Percentiles rank a stretch among this genome's conserved stretches.
Evolutionary conservation across 495 filamentous ascomycete genomes (phyloP).

Genomic region (Amniculicola lignicola): DNA sequence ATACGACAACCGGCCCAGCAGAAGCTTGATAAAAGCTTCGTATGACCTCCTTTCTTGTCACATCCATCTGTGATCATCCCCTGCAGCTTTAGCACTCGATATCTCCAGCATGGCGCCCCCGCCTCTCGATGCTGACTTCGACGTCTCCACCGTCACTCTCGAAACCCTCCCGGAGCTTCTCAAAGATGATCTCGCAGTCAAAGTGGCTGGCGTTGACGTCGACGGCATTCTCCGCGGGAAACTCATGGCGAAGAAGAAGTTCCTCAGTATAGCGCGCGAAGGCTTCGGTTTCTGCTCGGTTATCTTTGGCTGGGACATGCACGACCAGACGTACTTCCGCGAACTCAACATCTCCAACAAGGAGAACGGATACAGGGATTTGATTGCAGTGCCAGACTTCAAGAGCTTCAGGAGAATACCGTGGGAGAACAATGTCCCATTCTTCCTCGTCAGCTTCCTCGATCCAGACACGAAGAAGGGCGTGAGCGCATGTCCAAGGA

Average conservation of each 20-base stretch:
- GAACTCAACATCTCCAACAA: slow-evolving; percentile 88
- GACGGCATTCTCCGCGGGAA: slow-evolving; percentile 91
- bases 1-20: background rate
- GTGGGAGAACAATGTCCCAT: slow-evolving; percentile 90
- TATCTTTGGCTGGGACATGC: slow-evolving; percentile 98
- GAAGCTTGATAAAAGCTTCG: background rate
- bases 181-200: slow-evolving; percentile 74
- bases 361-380: slow-evolving; percentile 87
- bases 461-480: slow-evolving; percentile 68
- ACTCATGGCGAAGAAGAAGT: slow-evolving; percentile 93
- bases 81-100: background rate
- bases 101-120: background rate
- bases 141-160: slow-evolving; percentile 50
- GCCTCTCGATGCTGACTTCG: slow-evolving; percentile 10
- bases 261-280: slow-evolving; percentile 73
- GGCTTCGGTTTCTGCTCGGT: slow-evolving; percentile 98
- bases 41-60: background rate
- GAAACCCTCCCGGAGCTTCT: slow-evolving; percentile 65
- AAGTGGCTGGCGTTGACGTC: slow-evolving; percentile 82
- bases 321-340: slow-evolving; percentile 80
- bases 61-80: background rate
- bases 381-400: slow-evolving; percentile 81
- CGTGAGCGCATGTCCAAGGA: slow-evolving; percentile 78
- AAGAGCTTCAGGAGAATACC: slow-evolving; percentile 82
- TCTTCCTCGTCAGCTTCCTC: slow-evolving; percentile 86